Evolutionary conservation across 2,329 filamentous ascomycete genomes (phyloP).

Genomic region (Periconia sp.): DNA sequence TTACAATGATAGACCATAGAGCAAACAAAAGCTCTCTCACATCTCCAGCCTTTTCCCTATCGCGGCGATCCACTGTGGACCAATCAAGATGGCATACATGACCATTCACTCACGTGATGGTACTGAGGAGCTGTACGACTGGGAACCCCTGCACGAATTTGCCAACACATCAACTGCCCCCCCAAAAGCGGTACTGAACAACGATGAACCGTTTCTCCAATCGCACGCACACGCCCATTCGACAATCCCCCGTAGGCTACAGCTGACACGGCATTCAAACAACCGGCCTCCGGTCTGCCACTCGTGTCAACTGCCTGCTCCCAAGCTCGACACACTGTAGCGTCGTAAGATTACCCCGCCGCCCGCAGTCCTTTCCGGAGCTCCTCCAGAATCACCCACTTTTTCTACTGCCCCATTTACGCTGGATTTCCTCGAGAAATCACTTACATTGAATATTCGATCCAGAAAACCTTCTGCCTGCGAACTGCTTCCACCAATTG

Average conservation of each 20-base stretch:
- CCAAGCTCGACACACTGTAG: background rate
- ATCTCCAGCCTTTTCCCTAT: background rate
- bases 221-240: constrained; percentile 33
- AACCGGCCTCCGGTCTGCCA: constrained; percentile 3
- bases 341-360: constrained; percentile 4
- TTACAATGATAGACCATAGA: background rate
- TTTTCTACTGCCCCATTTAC: background rate
- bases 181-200: constrained; percentile 14
- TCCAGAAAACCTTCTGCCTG: background rate
- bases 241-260: constrained; percentile 22
- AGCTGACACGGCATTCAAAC: constrained; percentile 11
- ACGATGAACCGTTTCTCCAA: constrained; percentile 27
- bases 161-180: constrained; percentile 40
- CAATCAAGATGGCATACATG: background rate
- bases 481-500: background rate
- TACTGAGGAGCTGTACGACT: constrained; percentile 5
- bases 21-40: background rate
- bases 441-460: no score
- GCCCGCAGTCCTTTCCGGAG: background rate
- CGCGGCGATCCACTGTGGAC: background rate
- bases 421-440: background rate
- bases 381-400: background rate
- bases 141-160: constrained; percentile 23
- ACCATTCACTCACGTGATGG: constrained; percentile 9
- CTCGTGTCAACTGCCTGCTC: constrained; percentile 9